A percentile compares a stretch with the other conserved stretches of the same genome.
phyloP scores from a whole-genome alignment of 768 basidiomycete genomes.

The Lactarius sanguifluus region DNA sequence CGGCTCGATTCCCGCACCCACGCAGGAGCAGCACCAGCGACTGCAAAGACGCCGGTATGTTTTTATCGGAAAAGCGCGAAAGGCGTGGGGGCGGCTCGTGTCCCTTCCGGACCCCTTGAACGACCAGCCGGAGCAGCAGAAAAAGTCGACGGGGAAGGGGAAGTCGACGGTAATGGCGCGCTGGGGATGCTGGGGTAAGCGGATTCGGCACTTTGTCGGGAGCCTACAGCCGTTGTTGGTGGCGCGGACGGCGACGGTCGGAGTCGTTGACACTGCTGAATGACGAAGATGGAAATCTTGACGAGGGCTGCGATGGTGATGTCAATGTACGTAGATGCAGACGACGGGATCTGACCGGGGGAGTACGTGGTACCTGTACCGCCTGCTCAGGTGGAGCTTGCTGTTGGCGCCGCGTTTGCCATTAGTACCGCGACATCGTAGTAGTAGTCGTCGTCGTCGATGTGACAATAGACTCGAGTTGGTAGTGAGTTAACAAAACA shows the following conservation, averaged over 20 bases:
- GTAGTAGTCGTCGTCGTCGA: neutral
- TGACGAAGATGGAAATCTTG: neutral
- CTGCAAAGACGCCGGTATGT: neutral
- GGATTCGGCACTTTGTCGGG: slow-evolving; percentile 7
- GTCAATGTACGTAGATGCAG: too few species aligned
- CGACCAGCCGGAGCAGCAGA: neutral
- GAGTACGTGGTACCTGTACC: slow-evolving; percentile 13
- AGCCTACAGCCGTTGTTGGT: slow-evolving; percentile 3
- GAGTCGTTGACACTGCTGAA: neutral
- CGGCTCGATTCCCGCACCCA: neutral
- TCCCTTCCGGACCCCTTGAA: neutral
- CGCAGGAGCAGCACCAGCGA: neutral
- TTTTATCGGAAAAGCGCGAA: neutral
- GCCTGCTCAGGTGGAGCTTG: neutral
- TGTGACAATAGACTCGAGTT: too few species aligned
- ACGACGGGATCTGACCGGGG: slow-evolving; percentile 4
- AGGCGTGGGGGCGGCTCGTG: neutral
- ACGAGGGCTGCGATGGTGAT: neutral
- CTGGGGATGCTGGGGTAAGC: neutral
- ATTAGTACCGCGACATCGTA: neutral
- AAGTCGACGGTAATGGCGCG: neutral
- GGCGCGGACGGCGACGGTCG: neutral
- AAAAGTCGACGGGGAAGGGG: neutral
- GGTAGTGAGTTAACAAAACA: too few species aligned
- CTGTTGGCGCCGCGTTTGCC: slow-evolving; percentile 19